Base-by-base conservation (phyloP, 116 monocot species). In the Trichopus zeylanicus region DNA sequence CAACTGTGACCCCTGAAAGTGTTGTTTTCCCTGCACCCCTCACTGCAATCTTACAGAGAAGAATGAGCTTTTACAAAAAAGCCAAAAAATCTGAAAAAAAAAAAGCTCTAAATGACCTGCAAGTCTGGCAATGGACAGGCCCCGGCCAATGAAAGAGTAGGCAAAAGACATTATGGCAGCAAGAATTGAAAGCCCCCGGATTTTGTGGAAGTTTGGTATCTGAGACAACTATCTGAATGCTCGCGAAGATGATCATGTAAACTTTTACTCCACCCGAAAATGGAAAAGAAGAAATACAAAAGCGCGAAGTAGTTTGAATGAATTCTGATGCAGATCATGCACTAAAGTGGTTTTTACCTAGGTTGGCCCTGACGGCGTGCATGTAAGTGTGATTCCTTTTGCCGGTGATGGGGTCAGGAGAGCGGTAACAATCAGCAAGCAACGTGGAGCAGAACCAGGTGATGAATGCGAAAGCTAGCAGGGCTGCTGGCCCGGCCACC, bases 141-240 rank as follows among this genome's bases (percentile, higher is more conserved):
- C 85, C 15, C 81, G 81, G 28, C 81, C 85, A 23, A 81, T 89
- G 54, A 60, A 53, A 16, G 89, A 78, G 61, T 84, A 89, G 25
- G 70, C 60, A 24, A 89, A 47, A 23, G 78, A 81, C 84, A 84
- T 89, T 46, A 76, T 60, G 8, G 81, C 84, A 8, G 81, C 84
- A 10, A 84, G 35, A 27, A 89, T 75, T 35, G 89, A 89, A 26
- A 85, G 81, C 66, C 81, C 75, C 78, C 75, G 85, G 1, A 89
- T 26, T 51, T 89, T 78, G 67, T 84, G 81, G 49, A 89, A 84
- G 26, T 81, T 81, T 1, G 78, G 84, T 5, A 89, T 69, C 51
- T 84, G 88, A 31, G 78, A 89, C 7, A 89, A 47, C 48, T 7
- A 81, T 64, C 57, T 89, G 72, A 12, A 77, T 54, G 35, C 57